These are phyloP conservation scores for Fusarium chlamydosporum DNA, from an alignment of 2,329 filamentous ascomycete genomes.

Conservation along the genomic window DNA sequence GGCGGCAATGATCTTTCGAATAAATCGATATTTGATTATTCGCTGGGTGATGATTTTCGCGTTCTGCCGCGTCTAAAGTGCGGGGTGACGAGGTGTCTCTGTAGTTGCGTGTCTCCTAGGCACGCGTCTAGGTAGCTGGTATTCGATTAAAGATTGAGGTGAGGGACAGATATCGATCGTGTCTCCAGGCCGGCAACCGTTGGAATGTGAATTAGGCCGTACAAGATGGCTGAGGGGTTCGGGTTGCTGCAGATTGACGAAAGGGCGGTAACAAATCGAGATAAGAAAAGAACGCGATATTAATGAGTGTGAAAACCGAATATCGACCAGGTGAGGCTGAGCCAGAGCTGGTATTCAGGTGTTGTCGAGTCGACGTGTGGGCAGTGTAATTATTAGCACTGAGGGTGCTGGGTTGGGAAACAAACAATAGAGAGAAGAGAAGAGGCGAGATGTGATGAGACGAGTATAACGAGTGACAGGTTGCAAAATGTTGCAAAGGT, in stretches of 20 bases:
- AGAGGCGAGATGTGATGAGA: constrained; percentile 17
- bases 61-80: constrained; percentile 23
- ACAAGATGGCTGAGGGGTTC: constrained; percentile 26
- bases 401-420: constrained; percentile 15
- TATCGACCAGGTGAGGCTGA: constrained; percentile 20
- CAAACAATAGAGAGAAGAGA: constrained; percentile 36
- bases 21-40: constrained; percentile 13
- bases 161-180: constrained; percentile 37
- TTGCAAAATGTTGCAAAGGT: constrained; percentile 40
- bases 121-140: constrained; percentile 17
- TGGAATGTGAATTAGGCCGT: constrained; percentile 45
- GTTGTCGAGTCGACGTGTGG: constrained; percentile 40
- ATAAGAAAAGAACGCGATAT: constrained; percentile 39
- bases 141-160: constrained; percentile 35
- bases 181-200: constrained; percentile 44
- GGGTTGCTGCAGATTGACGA: constrained; percentile 23
- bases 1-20: constrained; percentile 25
- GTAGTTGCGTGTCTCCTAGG: constrained; percentile 23
- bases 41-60: constrained; percentile 12
- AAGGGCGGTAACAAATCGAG: constrained; percentile 20
- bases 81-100: constrained; percentile 22
- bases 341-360: constrained; percentile 27
- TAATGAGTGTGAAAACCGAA: constrained; percentile 44
- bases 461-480: constrained; percentile 46
- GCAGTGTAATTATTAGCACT: constrained; percentile 38